Evolutionary conservation across 2,329 filamentous ascomycete species (phyloP), one percentile per base, ranked within the genome.

Genomic region (Fusarium bactridioides): DNA sequence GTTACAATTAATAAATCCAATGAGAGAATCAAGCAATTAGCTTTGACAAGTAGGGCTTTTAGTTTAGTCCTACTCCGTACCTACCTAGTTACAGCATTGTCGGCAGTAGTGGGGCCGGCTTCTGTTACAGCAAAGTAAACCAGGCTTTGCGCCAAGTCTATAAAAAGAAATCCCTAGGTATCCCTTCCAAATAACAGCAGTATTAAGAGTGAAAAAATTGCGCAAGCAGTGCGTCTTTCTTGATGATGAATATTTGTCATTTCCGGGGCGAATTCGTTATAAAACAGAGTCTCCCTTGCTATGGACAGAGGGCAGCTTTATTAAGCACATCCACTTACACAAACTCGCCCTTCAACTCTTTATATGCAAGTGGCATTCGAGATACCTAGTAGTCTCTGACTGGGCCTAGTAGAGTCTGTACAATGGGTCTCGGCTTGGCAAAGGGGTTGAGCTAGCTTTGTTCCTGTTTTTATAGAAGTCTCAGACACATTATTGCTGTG

Each of bases 131-230:
- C 40, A 68, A 68, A 50, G 58, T 64, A 58, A 53, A 64, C 58
- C 47, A 56, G 56, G 61, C 53, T 71, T 67, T 65, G 48, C 53
- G 44, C 48, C 57, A 61, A 40, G 56, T 60, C 70, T 73, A 70
- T 73, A 73, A 72, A 72, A 72, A 72, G 70, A 70, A 70, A 33
- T 31, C 11, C 21, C 35, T 27, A 47, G 44, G 25, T 21, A 70
- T 58, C 56, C 61, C 56, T 70, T 63, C 61, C 23, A 51, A 37
- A 33, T 37, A 41, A 67, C 23, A n/a, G 33, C 15, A 53, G 33
- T 18, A 47, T 48, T 41, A 68, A 68, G 31, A 44, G 31, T 11
- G 19, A 16, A 25, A 31, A 45, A 29, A 15, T 41, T 33, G 37
- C 47, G 23, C 33, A 67, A 65, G 51, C 12, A 23, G n/a, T 38